These are phyloP conservation scores for Diaporthe sp. DNA, from an alignment of 2,329 filamentous ascomycete genomes.

Conservation along the genomic window DNA sequence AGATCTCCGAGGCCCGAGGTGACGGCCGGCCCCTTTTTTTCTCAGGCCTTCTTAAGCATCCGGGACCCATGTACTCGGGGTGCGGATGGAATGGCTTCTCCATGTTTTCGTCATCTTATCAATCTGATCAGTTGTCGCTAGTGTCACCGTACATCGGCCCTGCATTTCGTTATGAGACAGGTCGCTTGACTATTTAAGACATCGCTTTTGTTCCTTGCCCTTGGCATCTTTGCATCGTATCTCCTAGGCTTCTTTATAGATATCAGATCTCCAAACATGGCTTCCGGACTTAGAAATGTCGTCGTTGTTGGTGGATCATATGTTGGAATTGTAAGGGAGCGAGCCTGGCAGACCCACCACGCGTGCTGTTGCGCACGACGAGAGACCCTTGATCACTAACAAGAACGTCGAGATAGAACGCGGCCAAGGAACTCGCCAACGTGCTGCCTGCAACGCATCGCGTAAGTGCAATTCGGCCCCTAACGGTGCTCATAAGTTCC, in stretches of 20 bases:
- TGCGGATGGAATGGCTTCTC: slow-evolving; percentile 3
- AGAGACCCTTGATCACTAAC: not conserved
- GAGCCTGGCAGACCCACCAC: not conserved
- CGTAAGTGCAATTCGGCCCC: slow-evolving; percentile 43
- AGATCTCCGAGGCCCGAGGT: slow-evolving; percentile 30
- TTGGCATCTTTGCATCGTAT: not conserved
- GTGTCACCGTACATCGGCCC: not conserved
- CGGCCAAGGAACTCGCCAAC: slow-evolving; percentile 54
- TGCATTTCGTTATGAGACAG: slow-evolving; percentile 18
- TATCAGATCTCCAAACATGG: slow-evolving; percentile 40
- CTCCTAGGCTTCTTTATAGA: not conserved
- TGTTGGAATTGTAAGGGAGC: slow-evolving; percentile 54
- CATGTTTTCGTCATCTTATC: slow-evolving; percentile 38
- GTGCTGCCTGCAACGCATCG: slow-evolving; percentile 54
- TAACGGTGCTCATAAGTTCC: not conserved
- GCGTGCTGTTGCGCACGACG: not conserved
- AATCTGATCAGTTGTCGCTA: slow-evolving; percentile 36
- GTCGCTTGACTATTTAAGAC: slow-evolving; percentile 31
- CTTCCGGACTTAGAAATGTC: slow-evolving; percentile 52
- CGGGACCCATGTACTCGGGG: not conserved
- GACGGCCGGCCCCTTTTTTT: not conserved
- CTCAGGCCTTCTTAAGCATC: slow-evolving; percentile 9
- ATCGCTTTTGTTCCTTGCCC: not conserved
- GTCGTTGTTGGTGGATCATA: slow-evolving; percentile 63
- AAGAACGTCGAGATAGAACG: slow-evolving; percentile 43